phyloP scores from a whole-genome alignment of 1,284 basidiomycete species.

The Pholiota adiposa region DNA sequence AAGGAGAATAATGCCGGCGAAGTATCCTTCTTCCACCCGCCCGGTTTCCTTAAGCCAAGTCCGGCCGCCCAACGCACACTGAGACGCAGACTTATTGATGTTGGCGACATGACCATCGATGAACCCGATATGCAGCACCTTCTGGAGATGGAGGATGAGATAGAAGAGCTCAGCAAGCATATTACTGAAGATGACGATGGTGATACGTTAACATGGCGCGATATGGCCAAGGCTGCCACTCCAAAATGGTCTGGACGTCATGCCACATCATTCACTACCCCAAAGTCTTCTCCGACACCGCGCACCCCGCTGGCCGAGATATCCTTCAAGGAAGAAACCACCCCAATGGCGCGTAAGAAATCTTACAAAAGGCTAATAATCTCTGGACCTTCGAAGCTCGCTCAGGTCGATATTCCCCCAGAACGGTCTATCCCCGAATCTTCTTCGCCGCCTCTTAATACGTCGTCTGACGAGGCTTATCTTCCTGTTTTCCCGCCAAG shows the following conservation, averaged over 20 bases:
- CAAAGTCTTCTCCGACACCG: constrained; percentile 26
- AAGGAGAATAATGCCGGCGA: constrained; percentile 63
- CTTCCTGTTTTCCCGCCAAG: constrained; percentile 8
- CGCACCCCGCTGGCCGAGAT: constrained; percentile 43
- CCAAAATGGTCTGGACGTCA: constrained; percentile 28
- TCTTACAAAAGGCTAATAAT: constrained; percentile 27
- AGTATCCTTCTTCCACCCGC: constrained; percentile 51
- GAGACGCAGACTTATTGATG: constrained; percentile 58
- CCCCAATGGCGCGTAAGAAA: constrained; percentile 36
- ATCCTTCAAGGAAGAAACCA: constrained; percentile 32
- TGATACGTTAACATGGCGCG: constrained; percentile 33
- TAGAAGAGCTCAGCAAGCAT: constrained; percentile 30
- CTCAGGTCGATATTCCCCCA: constrained; percentile 15
- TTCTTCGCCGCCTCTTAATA: not conserved
- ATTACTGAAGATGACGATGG: constrained; percentile 37
- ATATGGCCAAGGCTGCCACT: constrained; percentile 37
- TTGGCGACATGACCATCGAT: constrained; percentile 54
- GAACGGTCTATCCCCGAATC: not conserved
- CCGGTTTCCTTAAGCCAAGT: constrained; percentile 35
- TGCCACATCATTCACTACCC: constrained; percentile 22
- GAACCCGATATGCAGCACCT: constrained; percentile 33
- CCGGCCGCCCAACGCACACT: constrained; percentile 38
- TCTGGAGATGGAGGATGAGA: constrained; percentile 36
- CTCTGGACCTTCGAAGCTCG: constrained; percentile 21
- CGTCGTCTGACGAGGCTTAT: not conserved